Evolutionary conservation across 1,284 basidiomycete genomes (phyloP).

Genomic region (Lentinula novae-zelandiae): DNA sequence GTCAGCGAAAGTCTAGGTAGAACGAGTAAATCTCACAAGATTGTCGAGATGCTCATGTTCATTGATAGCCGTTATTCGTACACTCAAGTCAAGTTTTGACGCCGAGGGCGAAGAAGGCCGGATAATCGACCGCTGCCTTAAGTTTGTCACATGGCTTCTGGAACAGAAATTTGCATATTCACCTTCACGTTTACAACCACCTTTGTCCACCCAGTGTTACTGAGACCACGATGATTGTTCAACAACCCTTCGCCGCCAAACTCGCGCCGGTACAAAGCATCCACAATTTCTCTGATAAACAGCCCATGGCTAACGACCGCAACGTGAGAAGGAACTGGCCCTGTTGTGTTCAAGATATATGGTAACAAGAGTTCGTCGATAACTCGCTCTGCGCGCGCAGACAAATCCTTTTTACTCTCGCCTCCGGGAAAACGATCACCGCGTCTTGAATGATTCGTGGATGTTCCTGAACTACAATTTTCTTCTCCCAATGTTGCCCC

Average conservation of each 20-base stretch:
- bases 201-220: slow-evolving; percentile 72
- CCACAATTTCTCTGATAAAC: slow-evolving; percentile 65
- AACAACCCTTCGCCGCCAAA: slow-evolving; percentile 17
- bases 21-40: slow-evolving; percentile 42
- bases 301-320: slow-evolving; percentile 81
- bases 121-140: background rate
- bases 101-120: background rate
- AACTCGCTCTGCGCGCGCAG: slow-evolving; percentile 52
- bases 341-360: slow-evolving; percentile 40
- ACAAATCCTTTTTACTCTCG: slow-evolving; percentile 69
- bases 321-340: slow-evolving; percentile 43
- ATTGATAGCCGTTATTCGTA: slow-evolving; percentile 52
- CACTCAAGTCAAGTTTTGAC: slow-evolving; percentile 24
- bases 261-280: slow-evolving; percentile 38
- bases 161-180: slow-evolving; percentile 4
- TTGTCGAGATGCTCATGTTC: slow-evolving; percentile 50
- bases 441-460: slow-evolving; percentile 45
- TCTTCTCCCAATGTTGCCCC: slow-evolving; percentile 45
- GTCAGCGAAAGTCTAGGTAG: slow-evolving; percentile 2
- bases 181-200: slow-evolving; percentile 50
- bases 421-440: slow-evolving; percentile 65
- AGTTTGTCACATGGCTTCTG: background rate
- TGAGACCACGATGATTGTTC: slow-evolving; percentile 47
- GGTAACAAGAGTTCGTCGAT: slow-evolving; percentile 61
- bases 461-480: slow-evolving; percentile 40